Conservation (phyloP, 1,284 basidiomycete genomes). For the Ganoderma multipileum region DNA sequence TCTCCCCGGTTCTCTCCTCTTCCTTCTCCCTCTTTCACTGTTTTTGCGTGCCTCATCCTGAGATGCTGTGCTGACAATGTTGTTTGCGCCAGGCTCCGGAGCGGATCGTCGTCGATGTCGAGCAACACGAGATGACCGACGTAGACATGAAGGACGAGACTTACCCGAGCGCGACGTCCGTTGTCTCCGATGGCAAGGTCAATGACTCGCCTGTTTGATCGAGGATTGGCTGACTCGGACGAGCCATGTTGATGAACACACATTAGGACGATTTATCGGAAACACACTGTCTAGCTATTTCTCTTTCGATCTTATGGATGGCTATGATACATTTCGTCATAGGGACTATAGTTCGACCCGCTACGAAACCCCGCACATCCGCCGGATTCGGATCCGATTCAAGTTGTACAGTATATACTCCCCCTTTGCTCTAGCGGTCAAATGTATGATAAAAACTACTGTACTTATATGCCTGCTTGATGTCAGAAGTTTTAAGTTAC, state of each 20-base stretch:
- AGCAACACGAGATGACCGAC: neutral
- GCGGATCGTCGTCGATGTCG: conserved; percentile 6
- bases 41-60: too few relatives aligned
- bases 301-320: too few relatives aligned
- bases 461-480: too few relatives aligned
- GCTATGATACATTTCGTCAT: too few relatives aligned
- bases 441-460: too few relatives aligned
- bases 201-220: neutral
- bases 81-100: neutral
- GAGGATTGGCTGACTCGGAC: neutral
- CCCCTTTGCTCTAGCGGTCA: too few relatives aligned
- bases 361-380: too few relatives aligned
- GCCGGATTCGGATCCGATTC: too few relatives aligned
- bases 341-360: too few relatives aligned
- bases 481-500: too few relatives aligned
- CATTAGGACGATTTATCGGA: too few relatives aligned
- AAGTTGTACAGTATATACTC: too few relatives aligned
- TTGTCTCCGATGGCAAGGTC: neutral
- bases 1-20: neutral
- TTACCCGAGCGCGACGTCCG: conserved; percentile 20
- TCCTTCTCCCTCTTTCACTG: neutral
- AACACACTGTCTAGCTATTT: neutral
- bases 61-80: neutral
- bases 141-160: neutral
- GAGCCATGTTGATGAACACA: neutral